These are phyloP conservation scores for Fusarium nematophilum DNA, from an alignment of 2,329 filamentous ascomycete genomes.

Conservation along the genomic window DNA sequence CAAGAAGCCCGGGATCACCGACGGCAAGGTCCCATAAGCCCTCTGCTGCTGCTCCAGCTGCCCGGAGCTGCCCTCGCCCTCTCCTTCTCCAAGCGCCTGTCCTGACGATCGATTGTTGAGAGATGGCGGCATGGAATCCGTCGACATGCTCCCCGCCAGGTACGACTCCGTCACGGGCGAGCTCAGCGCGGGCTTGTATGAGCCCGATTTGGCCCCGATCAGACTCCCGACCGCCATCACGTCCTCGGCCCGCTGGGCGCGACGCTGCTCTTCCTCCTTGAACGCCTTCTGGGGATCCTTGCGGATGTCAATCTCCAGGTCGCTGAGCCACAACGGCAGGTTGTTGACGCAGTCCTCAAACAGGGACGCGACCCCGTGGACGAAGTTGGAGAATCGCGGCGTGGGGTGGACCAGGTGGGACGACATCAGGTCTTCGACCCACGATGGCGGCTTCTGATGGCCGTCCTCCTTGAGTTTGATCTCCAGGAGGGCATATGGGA, in stretches of 20 bases:
- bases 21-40: slow-evolving; percentile 71
- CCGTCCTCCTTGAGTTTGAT: slow-evolving; percentile 84
- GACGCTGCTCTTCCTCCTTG: slow-evolving; percentile 88
- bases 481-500: slow-evolving; percentile 91
- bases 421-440: slow-evolving; percentile 91
- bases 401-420: slow-evolving; percentile 93
- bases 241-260: slow-evolving; percentile 84
- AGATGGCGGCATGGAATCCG: too few species aligned
- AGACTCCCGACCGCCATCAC: slow-evolving; percentile 91
- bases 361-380: slow-evolving; percentile 89
- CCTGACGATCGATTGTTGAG: slow-evolving; percentile 48
- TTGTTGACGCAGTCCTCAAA: slow-evolving; percentile 98
- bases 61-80: slow-evolving; percentile 51
- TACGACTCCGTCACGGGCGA: slow-evolving; percentile 77
- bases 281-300: slow-evolving; percentile 92
- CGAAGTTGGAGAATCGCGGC: slow-evolving; percentile 95
- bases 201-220: slow-evolving; percentile 68
- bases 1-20: slow-evolving; percentile 85
- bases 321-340: slow-evolving; percentile 94
- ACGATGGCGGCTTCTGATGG: slow-evolving; percentile 77
- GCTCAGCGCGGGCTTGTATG: slow-evolving; percentile 70
- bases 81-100: slow-evolving; percentile 49
- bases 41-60: slow-evolving; percentile 48
- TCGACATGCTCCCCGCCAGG: slow-evolving; percentile 65
- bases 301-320: slow-evolving; percentile 92